Evolutionary conservation across 805 yeast species (phyloP), one percentile per base, ranked within the genome.

Genomic region (Candida peoriensis): DNA sequence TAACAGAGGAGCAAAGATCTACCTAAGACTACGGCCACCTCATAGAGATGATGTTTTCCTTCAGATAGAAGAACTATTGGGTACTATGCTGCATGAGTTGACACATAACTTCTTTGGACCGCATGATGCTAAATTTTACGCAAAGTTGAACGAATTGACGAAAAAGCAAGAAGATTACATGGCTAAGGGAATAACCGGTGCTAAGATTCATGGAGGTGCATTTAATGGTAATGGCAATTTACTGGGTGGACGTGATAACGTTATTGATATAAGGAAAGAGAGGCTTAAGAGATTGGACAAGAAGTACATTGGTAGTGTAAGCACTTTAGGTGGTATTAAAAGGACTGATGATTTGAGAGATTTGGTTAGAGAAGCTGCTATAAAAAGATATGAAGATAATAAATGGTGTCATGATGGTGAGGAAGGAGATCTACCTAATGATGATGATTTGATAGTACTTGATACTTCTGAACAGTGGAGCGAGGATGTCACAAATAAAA

Each of bases 51-150:
- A 48, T 21, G 48, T 52, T 37, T 88, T 89, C 54, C 54, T 78
- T 14, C 80, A 88, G 2, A 61, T 79, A 57, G 68, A 76, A 4
- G 78, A 77, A 33, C 60, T 89, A 2, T 52, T 89, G 18, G 95
- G 88, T 1, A 87, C 96, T 0, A 73, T 88, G 77, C 63, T 90
- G 5, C 97, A 90, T 57, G 97, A 90, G 55, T 64, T 90, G 27
- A 74, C 86, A 2, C 97, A 90, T 55, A 89, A 87, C 54, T 54
- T 67, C 15, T 63, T 64, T 49, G 96, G 96, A 0, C 83, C 95
- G 0, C 97, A 90, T 53, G 81, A 90, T 61, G 71, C 61, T 3
- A 60, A 60, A 39, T 90, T 90, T 52, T 85, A 85, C 53, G 61
- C 62, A 33, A 68, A 70, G 33, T 56, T 87, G 43, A 90, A 83